Base-by-base conservation (phyloP, 1,284 basidiomycete species). In the Ganoderma multipileum region DNA sequence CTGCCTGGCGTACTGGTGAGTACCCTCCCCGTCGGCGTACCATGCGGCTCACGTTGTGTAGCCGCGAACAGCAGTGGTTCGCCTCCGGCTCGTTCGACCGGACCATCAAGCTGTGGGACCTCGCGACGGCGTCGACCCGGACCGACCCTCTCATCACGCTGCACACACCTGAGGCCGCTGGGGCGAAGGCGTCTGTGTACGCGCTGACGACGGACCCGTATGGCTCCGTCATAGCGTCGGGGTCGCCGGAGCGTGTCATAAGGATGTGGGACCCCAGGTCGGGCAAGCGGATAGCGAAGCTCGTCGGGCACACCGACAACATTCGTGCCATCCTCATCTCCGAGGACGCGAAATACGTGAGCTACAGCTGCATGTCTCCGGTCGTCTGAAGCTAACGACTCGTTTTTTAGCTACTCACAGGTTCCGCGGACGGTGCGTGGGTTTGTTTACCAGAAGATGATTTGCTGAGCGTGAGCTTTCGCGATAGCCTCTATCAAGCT, bases 281-380 rank as follows among this genome's bases (percentile, higher is more conserved):
- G 1, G 92, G 89, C 8, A 91, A 89, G 78, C 86, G 91, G 66
- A 90, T 89, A 26, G 91, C 86, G 74, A 88, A 88, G 78, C 84
- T 98, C 3, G 94, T 97, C 3, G 98, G 97, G 0, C 98, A 99
- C 79, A 97, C 96, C 0, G 97, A 99, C 80, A 98, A 98, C 75
- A 95, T 99, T 63, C 88, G 97, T 5, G 89, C 95, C 1, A 92
- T 99, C 60, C 81, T 97, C 57, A 85, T 99, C 4, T 94, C 92
- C 23, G 94, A 97, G 42, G 97, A 99, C 80, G 91, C 93, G 30
- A 88, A 89, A 87, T 96, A 94, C 79, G 95, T 96, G 79, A 80
- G 91, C 85, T 3, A 30, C 67, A 47, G 66, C 6, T 14, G 7
- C 47, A 3, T 14, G 33, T 2, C 3, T 1, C 0, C 2, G 1